phyloP scores from a whole-genome alignment of 2,329 filamentous ascomycete genomes.

The Botrytis sinoallii region DNA sequence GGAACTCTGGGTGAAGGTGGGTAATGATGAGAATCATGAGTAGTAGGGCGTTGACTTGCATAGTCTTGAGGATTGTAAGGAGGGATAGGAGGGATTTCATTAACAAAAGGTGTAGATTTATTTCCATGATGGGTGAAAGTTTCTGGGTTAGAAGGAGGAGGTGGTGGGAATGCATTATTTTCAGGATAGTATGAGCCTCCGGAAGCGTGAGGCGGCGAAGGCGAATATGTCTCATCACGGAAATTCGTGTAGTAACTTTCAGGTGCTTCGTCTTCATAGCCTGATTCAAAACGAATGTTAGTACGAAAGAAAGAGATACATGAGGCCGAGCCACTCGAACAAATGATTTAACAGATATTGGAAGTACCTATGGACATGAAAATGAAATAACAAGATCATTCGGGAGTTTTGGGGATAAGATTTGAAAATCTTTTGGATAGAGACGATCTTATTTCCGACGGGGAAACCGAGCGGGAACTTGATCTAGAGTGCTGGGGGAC shows the following conservation, averaged over 20 bases:
- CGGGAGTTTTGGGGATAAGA: slow-evolving; percentile 30
- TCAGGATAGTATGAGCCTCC: slow-evolving; percentile 37
- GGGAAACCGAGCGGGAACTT: slow-evolving; percentile 34
- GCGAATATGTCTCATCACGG: slow-evolving; percentile 35
- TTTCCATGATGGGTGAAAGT: slow-evolving; percentile 29
- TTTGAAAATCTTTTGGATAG: slow-evolving; percentile 35
- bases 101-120: slow-evolving; percentile 29
- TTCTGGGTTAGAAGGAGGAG: slow-evolving; percentile 20
- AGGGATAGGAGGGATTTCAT: slow-evolving; percentile 29
- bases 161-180: slow-evolving; percentile 30
- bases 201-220: slow-evolving; percentile 38
- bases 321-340: slow-evolving; percentile 21
- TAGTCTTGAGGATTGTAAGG: slow-evolving; percentile 38
- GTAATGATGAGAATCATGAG: slow-evolving; percentile 30
- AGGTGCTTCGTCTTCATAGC: slow-evolving; percentile 36
- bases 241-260: slow-evolving; percentile 36
- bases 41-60: slow-evolving; percentile 25
- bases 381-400: slow-evolving; percentile 6
- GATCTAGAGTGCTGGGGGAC: slow-evolving; percentile 36
- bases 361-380: slow-evolving; percentile 11
- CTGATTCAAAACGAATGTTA: slow-evolving; percentile 27
- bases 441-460: slow-evolving; percentile 34
- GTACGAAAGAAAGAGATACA: slow-evolving; percentile 28
- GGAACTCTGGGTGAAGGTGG: slow-evolving; percentile 26
- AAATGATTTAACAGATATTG: slow-evolving; percentile 20